Base-by-base conservation (phyloP, 2,329 filamentous ascomycete genomes). In the Penicillium sp. region DNA sequence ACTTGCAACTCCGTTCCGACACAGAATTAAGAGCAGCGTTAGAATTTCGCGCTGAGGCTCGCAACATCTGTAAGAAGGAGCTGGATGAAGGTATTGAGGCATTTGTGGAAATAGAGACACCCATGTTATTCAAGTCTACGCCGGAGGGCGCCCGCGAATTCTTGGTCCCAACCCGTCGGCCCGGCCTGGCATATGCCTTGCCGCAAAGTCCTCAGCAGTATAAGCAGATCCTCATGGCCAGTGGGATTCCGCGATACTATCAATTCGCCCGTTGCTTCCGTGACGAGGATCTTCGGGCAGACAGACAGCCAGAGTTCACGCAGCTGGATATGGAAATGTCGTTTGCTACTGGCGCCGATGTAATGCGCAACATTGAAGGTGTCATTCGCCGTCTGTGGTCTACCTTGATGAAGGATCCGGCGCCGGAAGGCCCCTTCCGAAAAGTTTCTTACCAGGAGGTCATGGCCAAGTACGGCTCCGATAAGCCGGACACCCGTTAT, bases 191-290 rank as follows among this genome's bases (percentile, higher is more conserved):
- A 3, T 99, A 97, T 71, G 94, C 94, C 7, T 78, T 99, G 17
- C 92, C 92, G 0, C 95, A 99, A 70, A 97, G 93, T 59, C 94
- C 94, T 0, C 94, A 99, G 70, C 94, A 99, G 71, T 99, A 97
- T 69, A 99, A 99, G 75, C 94, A 99, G 75, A 90, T 97, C 2
- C 81, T 99, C 34, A 97, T 99, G 91, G 90, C 91, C 0, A 89
- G 89, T 54, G 93, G 93, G 0, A 82, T 97, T 9, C 76, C 80
- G 1, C 84, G 82, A 33, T 99, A 99, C 69, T 95, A 88, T 71
- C 94, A 99, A 65, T 91, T 97, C 74, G 95, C 94, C 1, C 87
- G 86, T 58, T 99, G 94, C 68, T 99, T 97, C 73, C 86, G 94
- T 12, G 95, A 99, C 66, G 94, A 99, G 68, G 95, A 97, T 70